Percentiles rank a stretch among this genome's conserved stretches.
Evolutionary conservation across 2,329 filamentous ascomycete genomes (phyloP).

Genomic region (Paraphoma sp.): DNA sequence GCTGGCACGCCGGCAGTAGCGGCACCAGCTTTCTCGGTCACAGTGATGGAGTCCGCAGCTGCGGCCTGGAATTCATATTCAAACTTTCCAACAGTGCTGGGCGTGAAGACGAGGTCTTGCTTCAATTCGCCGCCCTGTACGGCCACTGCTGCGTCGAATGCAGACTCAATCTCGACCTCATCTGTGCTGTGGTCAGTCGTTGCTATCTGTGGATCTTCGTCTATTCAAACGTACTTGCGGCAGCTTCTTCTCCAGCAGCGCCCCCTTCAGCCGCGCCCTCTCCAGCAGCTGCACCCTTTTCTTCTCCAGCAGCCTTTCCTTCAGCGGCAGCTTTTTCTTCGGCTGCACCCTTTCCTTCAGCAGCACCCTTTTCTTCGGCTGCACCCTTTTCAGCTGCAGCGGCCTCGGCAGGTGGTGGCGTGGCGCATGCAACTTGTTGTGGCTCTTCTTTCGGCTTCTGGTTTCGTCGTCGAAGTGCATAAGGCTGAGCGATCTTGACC

Average conservation of each 20-base stretch:
- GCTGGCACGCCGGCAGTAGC: conserved; percentile 19
- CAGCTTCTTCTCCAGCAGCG: not conserved
- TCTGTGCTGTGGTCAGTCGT: conserved; percentile 3
- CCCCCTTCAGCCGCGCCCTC: not conserved
- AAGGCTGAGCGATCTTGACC: not conserved
- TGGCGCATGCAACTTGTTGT: too few species aligned
- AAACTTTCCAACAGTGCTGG: conserved; percentile 27
- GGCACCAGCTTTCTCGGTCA: conserved; percentile 25
- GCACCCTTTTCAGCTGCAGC: not conserved
- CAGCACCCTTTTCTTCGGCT: conserved; percentile 1
- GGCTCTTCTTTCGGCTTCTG: conserved; percentile 1
- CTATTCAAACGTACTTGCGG: too few species aligned
- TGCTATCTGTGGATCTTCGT: too few species aligned
- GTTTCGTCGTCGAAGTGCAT: conserved; percentile 1
- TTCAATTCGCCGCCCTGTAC: conserved; percentile 27
- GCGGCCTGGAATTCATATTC: conserved; percentile 28
- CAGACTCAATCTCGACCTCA: conserved; percentile 16
- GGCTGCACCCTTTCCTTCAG: not conserved
- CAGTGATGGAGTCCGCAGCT: conserved; percentile 23
- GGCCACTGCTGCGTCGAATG: conserved; percentile 12
- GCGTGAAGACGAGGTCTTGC: conserved; percentile 29
- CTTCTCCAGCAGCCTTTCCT: not conserved
- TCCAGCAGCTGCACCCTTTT: not conserved
- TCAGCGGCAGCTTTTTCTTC: not conserved
- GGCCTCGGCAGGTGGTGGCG: not conserved